Evolutionary conservation across 768 basidiomycete genomes (phyloP), one percentile per base, ranked within the genome.

Genomic region (Suillus subalutaceus): DNA sequence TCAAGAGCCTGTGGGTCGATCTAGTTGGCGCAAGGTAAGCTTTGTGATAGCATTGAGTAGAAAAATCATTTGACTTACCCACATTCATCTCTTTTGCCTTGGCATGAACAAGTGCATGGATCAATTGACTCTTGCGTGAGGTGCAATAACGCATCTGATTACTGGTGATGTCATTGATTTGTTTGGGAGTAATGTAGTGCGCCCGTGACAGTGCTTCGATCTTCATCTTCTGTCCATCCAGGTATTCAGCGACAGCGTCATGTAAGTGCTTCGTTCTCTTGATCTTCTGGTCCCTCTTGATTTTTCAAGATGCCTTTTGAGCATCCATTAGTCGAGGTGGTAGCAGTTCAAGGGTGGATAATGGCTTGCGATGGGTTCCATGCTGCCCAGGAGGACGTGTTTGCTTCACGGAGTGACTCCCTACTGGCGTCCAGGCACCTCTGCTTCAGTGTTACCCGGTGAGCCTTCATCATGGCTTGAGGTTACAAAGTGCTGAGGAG

Each of bases 71-170:
- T 6, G 26, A 52, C 50, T 65, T 46, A 65, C 64, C 55, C 8
- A n/a, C 38, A 32, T 65, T 65, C 16, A 65, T 30, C 60, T 62
- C 60, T 32, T n/a, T 46, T 13, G 64, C 64, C 53, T 65, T 65
- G 20, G 56, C 57, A n/a, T 65, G 64, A 52, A 52, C 12, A 16
- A 52, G 50, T 6, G 50, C 26, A 6, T 52, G 26, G 15, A 30
- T 26, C 7, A 52, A 52, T 30, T 52, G 50, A 30, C 23, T 30
- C 15, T 52, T 52, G 50, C 50, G 4, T 16, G 50, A 52, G 23
- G 50, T 52, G 41, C 41, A 16, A 43, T 43, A 43, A 43, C 7
- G 16, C 1, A 6, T 43, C 6, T 43, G 41, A 43, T 5, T 43
- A 16, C 41, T 3, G 3, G 18, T 43, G 16, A 43, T 43, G 16